These are phyloP conservation scores for Eucalyptus regnans DNA, from an alignment of 345 rosid species.

Conservation along the genomic window DNA sequence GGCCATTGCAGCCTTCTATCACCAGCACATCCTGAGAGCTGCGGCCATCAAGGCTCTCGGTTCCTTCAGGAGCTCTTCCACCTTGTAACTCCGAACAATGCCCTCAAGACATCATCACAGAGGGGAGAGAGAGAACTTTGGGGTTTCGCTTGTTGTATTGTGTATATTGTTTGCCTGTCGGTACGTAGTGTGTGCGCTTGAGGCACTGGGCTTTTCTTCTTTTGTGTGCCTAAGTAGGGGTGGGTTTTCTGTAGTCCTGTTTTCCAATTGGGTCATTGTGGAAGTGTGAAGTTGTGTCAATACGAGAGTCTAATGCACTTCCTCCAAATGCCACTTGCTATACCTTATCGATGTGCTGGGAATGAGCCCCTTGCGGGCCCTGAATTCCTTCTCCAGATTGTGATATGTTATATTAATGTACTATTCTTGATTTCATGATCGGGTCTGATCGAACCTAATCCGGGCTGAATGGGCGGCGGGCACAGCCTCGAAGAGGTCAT, in stretches of 20 bases:
- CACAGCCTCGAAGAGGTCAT: not conserved
- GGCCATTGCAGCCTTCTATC: constrained; percentile 48
- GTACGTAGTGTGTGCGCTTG: too few relatives aligned
- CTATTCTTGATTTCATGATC: not conserved
- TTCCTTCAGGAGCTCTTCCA: constrained; percentile 47
- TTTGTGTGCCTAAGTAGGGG: not conserved
- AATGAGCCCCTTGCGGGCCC: not conserved
- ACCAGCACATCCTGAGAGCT: constrained; percentile 46
- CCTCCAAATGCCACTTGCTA: not conserved
- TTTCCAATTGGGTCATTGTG: not conserved
- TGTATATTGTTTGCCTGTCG: not conserved
- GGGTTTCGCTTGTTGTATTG: not conserved
- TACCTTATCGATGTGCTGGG: not conserved
- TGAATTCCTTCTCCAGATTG: not conserved
- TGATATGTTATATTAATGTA: not conserved
- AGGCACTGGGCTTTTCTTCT: not conserved
- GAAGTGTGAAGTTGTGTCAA: not conserved
- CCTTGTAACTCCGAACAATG: not conserved
- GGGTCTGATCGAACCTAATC: not conserved
- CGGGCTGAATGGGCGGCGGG: not conserved
- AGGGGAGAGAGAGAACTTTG: not conserved
- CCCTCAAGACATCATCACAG: not conserved
- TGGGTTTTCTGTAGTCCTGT: not conserved
- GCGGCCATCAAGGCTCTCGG: constrained; percentile 36
- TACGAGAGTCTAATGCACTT: not conserved